Percentiles rank a stretch among this genome's conserved stretches.
Evolutionary conservation across 75 land plant species (phyloP).

Genomic region (Selaginella moellendorffii): DNA sequence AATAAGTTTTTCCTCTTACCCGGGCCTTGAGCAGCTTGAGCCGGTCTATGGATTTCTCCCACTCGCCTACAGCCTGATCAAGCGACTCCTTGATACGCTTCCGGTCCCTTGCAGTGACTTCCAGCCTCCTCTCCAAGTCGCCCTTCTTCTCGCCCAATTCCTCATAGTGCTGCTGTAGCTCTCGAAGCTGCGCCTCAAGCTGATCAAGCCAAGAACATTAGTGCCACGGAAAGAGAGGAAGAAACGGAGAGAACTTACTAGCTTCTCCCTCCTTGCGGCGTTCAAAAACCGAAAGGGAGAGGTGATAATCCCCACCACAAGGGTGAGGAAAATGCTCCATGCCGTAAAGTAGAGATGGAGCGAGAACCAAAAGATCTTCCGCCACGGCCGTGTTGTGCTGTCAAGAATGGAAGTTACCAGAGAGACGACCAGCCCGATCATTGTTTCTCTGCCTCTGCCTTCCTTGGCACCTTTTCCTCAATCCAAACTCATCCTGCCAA

Average conservation of each 20-base stretch:
- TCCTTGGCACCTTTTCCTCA: too few relatives aligned
- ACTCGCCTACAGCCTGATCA: conserved; percentile 9
- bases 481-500: too few relatives aligned
- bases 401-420: background rate
- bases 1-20: too few relatives aligned
- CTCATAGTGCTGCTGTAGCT: conserved; percentile 9
- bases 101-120: conserved; percentile 13
- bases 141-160: conserved; percentile 10
- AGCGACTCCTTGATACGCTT: conserved; percentile 13
- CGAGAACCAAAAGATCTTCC: conserved; percentile 21
- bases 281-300: conserved; percentile 12
- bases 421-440: background rate
- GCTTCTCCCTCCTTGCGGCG: conserved; percentile 12
- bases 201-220: too few relatives aligned
- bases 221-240: too few relatives aligned
- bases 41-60: conserved; percentile 12
- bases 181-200: conserved; percentile 14
- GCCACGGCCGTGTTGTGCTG: conserved; percentile 17
- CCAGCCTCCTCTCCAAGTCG: conserved; percentile 14
- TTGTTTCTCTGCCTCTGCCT: too few relatives aligned
- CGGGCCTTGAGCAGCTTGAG: conserved; percentile 10
- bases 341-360: conserved; percentile 18
- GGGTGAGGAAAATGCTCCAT: conserved; percentile 13
- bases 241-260: conserved; percentile 12
- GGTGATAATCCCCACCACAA: background rate